Conservation (phyloP, 352 stramenopile species). For the Globisporangium parvum region DNA sequence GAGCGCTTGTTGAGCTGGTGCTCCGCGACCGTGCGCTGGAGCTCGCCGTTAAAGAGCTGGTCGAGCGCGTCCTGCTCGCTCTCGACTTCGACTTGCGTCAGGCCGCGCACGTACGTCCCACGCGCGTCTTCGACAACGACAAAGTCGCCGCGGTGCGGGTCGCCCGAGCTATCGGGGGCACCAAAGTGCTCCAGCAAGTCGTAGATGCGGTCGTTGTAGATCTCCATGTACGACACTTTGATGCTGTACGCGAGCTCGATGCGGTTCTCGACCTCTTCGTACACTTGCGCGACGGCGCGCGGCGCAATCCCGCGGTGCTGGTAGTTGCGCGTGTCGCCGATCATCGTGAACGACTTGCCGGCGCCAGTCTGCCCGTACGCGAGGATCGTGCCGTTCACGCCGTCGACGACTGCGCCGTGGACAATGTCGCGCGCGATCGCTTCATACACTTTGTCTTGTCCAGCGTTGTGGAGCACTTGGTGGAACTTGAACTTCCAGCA, state of each 20-base stretch:
- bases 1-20: constrained; percentile 93
- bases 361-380: constrained; percentile 87
- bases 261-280: constrained; percentile 84
- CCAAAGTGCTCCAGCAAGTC: constrained; percentile 67
- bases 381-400: constrained; percentile 86
- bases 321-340: constrained; percentile 89
- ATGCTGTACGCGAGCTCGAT: constrained; percentile 88
- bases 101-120: constrained; percentile 82
- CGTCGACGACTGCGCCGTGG: constrained; percentile 79
- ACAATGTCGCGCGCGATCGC: constrained; percentile 87
- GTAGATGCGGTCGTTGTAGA: constrained; percentile 95
- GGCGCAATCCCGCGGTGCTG: constrained; percentile 88
- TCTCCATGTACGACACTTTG: constrained; percentile 92
- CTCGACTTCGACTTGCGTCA: constrained; percentile 76
- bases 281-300: constrained; percentile 83
- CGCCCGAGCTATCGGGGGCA: constrained; percentile 10
- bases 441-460: constrained; percentile 89
- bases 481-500: constrained; percentile 90
- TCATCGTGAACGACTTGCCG: constrained; percentile 91
- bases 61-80: constrained; percentile 88
- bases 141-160: constrained; percentile 36
- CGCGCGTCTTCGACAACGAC: constrained; percentile 81
- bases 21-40: constrained; percentile 90
- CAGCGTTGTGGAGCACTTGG: constrained; percentile 89
- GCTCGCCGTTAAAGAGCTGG: constrained; percentile 88